These are phyloP conservation scores for Fraxinus americana DNA, from an alignment of 257 asterid genomes.

Conservation along the genomic window DNA sequence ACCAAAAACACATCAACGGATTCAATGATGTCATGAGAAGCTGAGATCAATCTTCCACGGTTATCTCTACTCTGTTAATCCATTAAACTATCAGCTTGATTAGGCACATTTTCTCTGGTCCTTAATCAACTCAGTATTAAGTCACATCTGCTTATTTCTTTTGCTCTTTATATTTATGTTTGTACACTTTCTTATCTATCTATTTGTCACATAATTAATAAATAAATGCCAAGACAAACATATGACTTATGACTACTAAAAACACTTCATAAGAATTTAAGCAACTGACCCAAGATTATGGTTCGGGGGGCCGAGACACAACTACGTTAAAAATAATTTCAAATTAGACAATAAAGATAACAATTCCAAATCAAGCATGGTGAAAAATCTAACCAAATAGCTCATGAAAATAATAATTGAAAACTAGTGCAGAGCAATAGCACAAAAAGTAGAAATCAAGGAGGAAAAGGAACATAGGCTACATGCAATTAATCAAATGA, in stretches of 20 bases:
- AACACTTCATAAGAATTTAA: not conserved
- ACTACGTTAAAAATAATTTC: too few species aligned
- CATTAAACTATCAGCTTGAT: not conserved
- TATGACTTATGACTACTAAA: not conserved
- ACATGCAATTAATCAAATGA: too few species aligned
- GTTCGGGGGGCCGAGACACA: too few species aligned
- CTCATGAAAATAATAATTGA: too few species aligned
- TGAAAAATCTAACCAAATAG: too few species aligned
- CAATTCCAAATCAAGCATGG: too few species aligned
- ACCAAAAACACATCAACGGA: conserved; percentile 59
- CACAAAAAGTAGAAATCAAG: too few species aligned
- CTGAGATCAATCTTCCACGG: conserved; percentile 30
- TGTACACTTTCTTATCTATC: not conserved
- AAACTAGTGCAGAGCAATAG: too few species aligned
- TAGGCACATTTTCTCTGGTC: not conserved
- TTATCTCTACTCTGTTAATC: not conserved
- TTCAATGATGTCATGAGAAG: conserved; percentile 77
- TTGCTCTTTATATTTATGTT: not conserved
- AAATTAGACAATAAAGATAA: too few species aligned
- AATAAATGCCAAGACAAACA: not conserved
- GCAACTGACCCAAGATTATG: not conserved
- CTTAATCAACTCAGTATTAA: not conserved
- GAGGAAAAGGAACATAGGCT: too few species aligned
- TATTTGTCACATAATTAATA: not conserved
- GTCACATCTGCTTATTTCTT: not conserved